Percentiles rank a stretch among this genome's conserved stretches.
These are phyloP conservation scores for Neospermospora avenae DNA, from an alignment of 2,329 filamentous ascomycete species.

Conservation along the genomic window DNA sequence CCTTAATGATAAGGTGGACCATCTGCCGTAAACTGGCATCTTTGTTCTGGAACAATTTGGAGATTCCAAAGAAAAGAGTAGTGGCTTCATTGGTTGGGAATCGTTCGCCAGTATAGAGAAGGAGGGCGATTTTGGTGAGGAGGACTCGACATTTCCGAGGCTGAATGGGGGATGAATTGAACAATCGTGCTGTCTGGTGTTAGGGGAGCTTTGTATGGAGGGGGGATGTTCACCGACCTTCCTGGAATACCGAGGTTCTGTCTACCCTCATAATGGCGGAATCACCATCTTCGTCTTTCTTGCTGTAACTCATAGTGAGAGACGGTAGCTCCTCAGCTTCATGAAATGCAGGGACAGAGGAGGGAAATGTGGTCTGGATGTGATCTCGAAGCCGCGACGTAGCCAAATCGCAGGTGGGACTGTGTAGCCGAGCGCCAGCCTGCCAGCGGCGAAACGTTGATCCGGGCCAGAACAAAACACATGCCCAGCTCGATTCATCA, in stretches of 20 bases:
- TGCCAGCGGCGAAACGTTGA: slow-evolving; percentile 7
- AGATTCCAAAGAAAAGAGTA: slow-evolving; percentile 97
- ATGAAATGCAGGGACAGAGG: slow-evolving; percentile 34
- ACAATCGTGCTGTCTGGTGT: slow-evolving; percentile 74
- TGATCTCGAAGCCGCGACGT: slow-evolving; percentile 31
- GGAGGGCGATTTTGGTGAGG: slow-evolving; percentile 92
- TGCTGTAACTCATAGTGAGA: slow-evolving; percentile 85
- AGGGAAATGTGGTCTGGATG: slow-evolving; percentile 8
- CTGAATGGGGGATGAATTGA: slow-evolving; percentile 96
- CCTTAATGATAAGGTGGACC: slow-evolving; percentile 98
- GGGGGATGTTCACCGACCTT: slow-evolving; percentile 60
- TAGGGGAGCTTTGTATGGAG: slow-evolving; percentile 36
- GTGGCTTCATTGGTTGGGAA: slow-evolving; percentile 98
- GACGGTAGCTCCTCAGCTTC: slow-evolving; percentile 36
- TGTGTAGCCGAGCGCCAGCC: slow-evolving; percentile 18
- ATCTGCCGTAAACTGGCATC: slow-evolving; percentile 97
- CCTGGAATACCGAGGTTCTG: slow-evolving; percentile 96
- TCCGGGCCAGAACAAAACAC: neutral
- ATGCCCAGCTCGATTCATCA: too few relatives aligned
- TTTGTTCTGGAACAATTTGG: slow-evolving; percentile 99
- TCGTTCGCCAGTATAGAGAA: slow-evolving; percentile 94
- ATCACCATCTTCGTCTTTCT: slow-evolving; percentile 98
- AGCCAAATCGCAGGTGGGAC: slow-evolving; percentile 33
- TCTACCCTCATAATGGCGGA: slow-evolving; percentile 94
- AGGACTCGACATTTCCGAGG: slow-evolving; percentile 96